Conservation (phyloP, 106 monocot genomes). For the Platanthera guangdongensis region DNA sequence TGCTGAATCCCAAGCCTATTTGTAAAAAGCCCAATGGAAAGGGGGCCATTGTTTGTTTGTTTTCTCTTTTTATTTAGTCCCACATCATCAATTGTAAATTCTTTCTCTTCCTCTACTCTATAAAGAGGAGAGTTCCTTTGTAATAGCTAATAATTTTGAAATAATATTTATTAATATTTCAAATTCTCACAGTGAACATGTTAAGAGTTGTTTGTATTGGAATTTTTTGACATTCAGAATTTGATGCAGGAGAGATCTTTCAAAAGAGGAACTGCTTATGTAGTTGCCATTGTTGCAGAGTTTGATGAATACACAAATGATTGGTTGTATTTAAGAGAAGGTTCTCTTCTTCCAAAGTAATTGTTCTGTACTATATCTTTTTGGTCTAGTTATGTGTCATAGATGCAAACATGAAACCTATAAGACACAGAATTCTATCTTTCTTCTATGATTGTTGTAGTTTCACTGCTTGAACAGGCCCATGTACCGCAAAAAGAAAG, state of each 20-base stretch:
- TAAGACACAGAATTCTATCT: neutral
- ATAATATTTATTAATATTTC: no score
- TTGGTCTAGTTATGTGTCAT: neutral
- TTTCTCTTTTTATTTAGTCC: neutral
- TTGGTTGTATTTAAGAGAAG: conserved; percentile 91
- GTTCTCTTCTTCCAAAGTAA: conserved; percentile 81
- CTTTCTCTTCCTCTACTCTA: no score
- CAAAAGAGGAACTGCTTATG: conserved; percentile 63
- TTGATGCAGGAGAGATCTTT: conserved; percentile 73
- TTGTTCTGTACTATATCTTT: neutral
- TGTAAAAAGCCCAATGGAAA: no score
- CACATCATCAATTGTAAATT: no score
- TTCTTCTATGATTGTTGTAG: neutral
- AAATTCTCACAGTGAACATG: neutral
- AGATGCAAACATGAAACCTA: neutral
- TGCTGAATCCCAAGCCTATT: no score
- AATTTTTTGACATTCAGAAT: neutral
- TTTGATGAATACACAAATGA: conserved; percentile 98
- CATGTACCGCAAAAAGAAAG: conserved; percentile 50
- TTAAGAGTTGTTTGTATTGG: neutral
- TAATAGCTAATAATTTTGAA: no score
- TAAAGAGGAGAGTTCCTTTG: no score
- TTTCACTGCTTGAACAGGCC: conserved; percentile 42
- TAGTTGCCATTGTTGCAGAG: conserved; percentile 72
- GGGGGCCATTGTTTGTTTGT: neutral